Conservation (phyloP, 257 asterid species). For the Scutellaria minor region DNA sequence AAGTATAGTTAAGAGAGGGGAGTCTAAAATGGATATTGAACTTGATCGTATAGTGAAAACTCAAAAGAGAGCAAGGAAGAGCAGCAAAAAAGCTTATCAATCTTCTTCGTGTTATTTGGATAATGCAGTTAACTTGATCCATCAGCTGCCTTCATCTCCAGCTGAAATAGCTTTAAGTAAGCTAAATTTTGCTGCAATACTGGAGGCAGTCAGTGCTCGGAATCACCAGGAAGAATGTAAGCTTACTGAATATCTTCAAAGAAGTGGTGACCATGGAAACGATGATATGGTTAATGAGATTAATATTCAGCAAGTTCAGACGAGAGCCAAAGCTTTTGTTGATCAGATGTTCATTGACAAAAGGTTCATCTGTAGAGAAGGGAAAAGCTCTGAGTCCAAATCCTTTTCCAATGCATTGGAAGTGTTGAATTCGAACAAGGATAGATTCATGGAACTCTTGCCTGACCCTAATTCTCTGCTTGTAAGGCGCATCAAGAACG, state of each 20-base stretch:
- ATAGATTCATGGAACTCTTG: constrained; percentile 33
- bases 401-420: constrained; percentile 68
- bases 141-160: constrained; percentile 42
- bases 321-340: constrained; percentile 59
- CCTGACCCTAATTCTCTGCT: constrained; percentile 41
- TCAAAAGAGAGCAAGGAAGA: constrained; percentile 39
- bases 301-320: constrained; percentile 48
- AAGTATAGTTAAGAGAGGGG: constrained; percentile 34
- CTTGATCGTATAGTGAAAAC: constrained; percentile 39
- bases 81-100: constrained; percentile 31
- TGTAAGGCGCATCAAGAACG: not conserved
- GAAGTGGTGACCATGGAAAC: constrained; percentile 29
- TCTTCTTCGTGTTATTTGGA: constrained; percentile 29
- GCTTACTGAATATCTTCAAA: constrained; percentile 32
- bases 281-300: constrained; percentile 42
- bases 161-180: constrained; percentile 40
- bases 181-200: constrained; percentile 47
- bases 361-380: constrained; percentile 34
- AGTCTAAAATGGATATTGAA: constrained; percentile 37
- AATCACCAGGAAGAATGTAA: constrained; percentile 38
- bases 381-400: constrained; percentile 39
- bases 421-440: constrained; percentile 50
- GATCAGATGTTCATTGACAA: constrained; percentile 59
- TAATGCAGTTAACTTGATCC: constrained; percentile 30
- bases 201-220: constrained; percentile 50